Evolutionary conservation across 495 filamentous ascomycete genomes (phyloP).

Genomic region (Aspergillus baeticus): DNA sequence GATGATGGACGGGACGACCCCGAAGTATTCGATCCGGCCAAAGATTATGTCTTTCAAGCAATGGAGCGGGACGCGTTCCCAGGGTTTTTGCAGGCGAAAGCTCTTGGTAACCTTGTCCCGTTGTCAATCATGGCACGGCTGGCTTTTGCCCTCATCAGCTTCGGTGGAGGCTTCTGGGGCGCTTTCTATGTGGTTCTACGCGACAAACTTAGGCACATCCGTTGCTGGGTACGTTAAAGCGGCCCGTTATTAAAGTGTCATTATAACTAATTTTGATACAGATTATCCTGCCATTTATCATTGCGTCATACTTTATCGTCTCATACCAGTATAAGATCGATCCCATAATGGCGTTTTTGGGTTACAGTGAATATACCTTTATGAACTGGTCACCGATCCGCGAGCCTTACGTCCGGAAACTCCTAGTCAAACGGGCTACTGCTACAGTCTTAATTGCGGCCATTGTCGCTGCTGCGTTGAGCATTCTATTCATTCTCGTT

Average conservation of each 20-base stretch:
- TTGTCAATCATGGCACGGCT: conserved; percentile 79
- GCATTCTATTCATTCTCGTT: conserved; percentile 86
- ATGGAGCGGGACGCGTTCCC: conserved; percentile 99
- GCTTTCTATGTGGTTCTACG: conserved; percentile 91
- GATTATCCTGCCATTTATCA: conserved; percentile 90
- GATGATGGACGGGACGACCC: conserved; percentile 89
- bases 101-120: conserved; percentile 90
- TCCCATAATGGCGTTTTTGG: conserved; percentile 83
- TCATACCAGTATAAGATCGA: conserved; percentile 95
- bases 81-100: conserved; percentile 91
- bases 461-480: conserved; percentile 71
- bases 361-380: conserved; percentile 92
- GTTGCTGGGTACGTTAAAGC: conserved; percentile 72
- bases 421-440: conserved; percentile 76
- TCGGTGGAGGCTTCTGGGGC: conserved; percentile 93
- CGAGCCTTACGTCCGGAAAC: conserved; percentile 83
- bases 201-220: conserved; percentile 65
- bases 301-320: conserved; percentile 83
- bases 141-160: conserved; percentile 77
- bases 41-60: conserved; percentile 98
- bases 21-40: conserved; percentile 93
- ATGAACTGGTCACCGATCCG: conserved; percentile 82
- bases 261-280: conserved; percentile 36
- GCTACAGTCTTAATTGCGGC: conserved; percentile 72
- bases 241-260: background rate